Base-by-base conservation (phyloP, 257 asterid species). In the Lantana camara region DNA sequence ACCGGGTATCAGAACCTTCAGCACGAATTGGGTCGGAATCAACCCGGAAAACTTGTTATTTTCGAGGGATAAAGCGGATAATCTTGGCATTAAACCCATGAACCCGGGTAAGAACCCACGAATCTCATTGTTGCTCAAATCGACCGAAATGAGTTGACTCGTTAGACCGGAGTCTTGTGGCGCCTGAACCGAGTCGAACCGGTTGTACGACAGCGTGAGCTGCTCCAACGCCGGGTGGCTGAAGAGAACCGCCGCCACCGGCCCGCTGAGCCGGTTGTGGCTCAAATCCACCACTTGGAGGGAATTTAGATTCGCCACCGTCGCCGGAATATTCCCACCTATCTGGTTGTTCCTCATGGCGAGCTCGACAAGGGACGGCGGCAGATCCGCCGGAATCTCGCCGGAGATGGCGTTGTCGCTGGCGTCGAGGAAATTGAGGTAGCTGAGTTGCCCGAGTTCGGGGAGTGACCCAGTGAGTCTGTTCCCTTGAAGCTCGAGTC, bases 401-500 rank as follows among this genome's bases (percentile, higher is more conserved):
- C 96, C 96, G 79, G 95, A 78, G 74, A 91, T 61, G 21, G 69
- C 64, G 44, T 91, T 91, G 50, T 86, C 87, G 72, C 98, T 89
- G 61, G 73, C 95, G 76, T 89, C 95, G 20, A 91, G 57, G 48
- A 65, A 83, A 45, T 60, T 56, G 8, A 91, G 72, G 66, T 20
- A 63, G 0, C 24, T 27, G 72, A 91, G 86, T 38, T 68, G 83
- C 46, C 79, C 37, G 73, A 91, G 79, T 2, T 80, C 84, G 16
- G 96, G 95, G 12, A 89, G 74, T 74, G 63, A 54, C 57, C 87
- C 82, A 21, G 41, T 46, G 46, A 91, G 69, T 9, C 22, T 42
- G 77, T 91, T 91, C 14, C 77, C 81, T 78, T 89, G 95, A 17
- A 89, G 12, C 70, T 89, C 92, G 77, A 91, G 85, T 77, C 90